Base-by-base conservation (phyloP, 2,329 filamentous ascomycete genomes). In the Penicillium expansum region DNA sequence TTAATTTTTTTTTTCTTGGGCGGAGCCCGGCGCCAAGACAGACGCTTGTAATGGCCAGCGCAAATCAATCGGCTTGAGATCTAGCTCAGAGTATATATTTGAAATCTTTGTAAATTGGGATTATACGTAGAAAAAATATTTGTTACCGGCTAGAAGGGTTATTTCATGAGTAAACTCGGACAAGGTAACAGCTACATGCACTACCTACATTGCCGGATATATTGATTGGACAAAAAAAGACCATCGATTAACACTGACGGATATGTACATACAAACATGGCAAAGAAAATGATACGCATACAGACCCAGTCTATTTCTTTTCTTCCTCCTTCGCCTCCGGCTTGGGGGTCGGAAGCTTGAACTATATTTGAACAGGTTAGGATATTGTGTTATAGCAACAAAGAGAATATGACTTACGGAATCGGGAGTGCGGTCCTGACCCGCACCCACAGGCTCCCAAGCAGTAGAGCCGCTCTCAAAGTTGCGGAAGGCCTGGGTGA, bases 401-500 rank as follows among this genome's bases (percentile, higher is more conserved):
- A 6, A 27, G 33, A n/a, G 13, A 41, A 51, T 8, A n/a, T 14
- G 77, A 83, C 71, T 67, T 73, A 82, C 82, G 65, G 79, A 75
- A 63, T 94, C 90, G 29, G 93, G 93, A 70, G 83, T 96, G 73
- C 85, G 84, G 76, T 96, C 86, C 55, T 86, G 77, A 67, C 93
- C 93, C 59, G 81, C 76, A 59, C 87, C 86, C 68, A 89, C 85
- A 70, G 86, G 86, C 75, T 89, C 83, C 83, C 86, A 89, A 39
- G 80, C 83, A 63, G 87, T 86, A 45, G 86, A 86, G 55, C 92
- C 91, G 60, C 92, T 92, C 79, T 97, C 92, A 72, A 99, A 99
- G 81, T 99, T 97, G 68, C 94, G 87, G 86, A 95, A 99, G 8
- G 95, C 94, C 79, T 99, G 94, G 14, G 94, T 97, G 77, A 99